Evolutionary conservation across 805 yeast genomes (phyloP), one percentile per base, ranked within the genome.

Genomic region (Yamadazyma ubonensis): DNA sequence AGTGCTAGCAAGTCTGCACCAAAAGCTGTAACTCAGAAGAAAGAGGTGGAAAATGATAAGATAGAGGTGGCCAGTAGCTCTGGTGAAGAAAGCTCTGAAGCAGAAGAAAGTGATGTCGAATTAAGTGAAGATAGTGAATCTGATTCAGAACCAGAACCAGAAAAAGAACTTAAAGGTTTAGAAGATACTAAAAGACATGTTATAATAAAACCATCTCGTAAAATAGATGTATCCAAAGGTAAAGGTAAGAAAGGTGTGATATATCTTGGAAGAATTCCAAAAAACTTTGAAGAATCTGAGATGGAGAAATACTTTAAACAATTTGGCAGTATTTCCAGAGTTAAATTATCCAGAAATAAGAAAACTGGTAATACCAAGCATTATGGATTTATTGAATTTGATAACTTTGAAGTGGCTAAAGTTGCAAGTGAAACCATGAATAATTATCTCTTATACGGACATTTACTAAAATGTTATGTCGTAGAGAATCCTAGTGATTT

Each of bases 341-440:
- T 89, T 41, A 80, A 90, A 51, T 65, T 93, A 38, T 86, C 96
- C 31, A 79, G 97, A 58, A 91, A 86, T 69, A 89, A 85, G 63
- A 84, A 83, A 56, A 83, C 95, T 5, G 98, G 98, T 33, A 79
- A 81, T 40, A 81, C 96, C 11, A 90, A 88, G 66, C 97, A 89
- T 60, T 91, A 81, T 61, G 98, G 89, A 5, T 91, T 87, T 61
- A 69, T 93, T 33, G 96, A 93, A 64, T 93, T 91, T 56, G 76
- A 74, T 29, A 73, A 79, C 39, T 57, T 61, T 27, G 86, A 81
- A 34, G 95, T 85, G 41, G 97, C 98, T 32, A 75, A 79, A 51
- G 73, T 89, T 45, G 99, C 96, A 3, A 86, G 85, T 45, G 98
- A 93, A 50, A 82, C 97, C 33, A 93, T 93, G 99, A 83, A 93